Evolutionary conservation across 306 rosid genomes (phyloP).

Genomic region (Acacia crassicarpa): DNA sequence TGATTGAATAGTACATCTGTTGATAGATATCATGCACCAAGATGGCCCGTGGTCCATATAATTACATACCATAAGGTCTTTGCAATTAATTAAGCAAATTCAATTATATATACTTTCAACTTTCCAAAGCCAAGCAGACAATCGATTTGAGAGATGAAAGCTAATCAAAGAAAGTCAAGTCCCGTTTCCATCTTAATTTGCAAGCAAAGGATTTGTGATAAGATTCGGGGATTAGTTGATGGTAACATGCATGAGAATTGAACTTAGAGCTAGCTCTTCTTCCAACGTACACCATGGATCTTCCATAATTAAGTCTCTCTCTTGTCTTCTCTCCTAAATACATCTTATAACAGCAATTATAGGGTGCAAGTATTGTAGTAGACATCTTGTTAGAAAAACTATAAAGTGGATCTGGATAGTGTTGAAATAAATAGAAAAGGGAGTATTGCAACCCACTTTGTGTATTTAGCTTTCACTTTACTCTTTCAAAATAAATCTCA

Average conservation of each 20-base stretch:
- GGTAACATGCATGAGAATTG: constrained; percentile 12
- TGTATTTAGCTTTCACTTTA: neutral
- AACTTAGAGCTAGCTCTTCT: constrained; percentile 7
- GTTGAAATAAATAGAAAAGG: neutral
- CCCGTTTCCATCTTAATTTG: constrained; percentile 1
- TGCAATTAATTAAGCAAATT: neutral
- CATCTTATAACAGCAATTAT: neutral
- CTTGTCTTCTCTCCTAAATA: neutral
- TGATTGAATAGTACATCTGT: constrained; percentile 8
- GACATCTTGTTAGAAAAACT: neutral
- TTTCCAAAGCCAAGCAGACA: neutral
- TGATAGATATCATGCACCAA: neutral
- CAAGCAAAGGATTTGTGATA: constrained; percentile 27
- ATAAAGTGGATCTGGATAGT: neutral
- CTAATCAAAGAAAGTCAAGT: constrained; percentile 10
- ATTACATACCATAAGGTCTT: neutral
- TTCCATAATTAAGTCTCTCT: constrained; percentile 21
- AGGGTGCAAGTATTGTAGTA: neutral
- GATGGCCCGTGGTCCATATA: neutral
- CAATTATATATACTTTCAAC: neutral
- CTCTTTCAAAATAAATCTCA: neutral
- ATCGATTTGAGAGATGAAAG: neutral
- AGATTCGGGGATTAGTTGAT: constrained; percentile 10
- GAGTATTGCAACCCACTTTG: neutral
- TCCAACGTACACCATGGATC: neutral